phyloP scores from a whole-genome alignment of 1,139 yeast genomes.

The Blastobotrys raffinosifermentans region DNA sequence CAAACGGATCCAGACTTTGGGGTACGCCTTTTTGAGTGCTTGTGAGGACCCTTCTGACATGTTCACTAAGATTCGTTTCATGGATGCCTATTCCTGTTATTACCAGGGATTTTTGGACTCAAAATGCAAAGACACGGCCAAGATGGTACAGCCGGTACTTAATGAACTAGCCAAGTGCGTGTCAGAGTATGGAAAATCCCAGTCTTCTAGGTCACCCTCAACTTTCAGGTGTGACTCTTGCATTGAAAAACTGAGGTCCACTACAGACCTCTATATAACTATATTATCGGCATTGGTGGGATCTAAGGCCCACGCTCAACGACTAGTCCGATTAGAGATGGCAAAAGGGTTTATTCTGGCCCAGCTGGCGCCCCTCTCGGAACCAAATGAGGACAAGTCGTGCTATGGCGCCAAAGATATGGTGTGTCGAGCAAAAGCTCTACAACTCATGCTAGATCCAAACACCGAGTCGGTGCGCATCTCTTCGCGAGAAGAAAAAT shows the following conservation, averaged over 20 bases:
- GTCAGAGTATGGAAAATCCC: not conserved
- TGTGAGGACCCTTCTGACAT: constrained; percentile 18
- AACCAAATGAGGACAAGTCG: constrained; percentile 15
- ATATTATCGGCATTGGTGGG: constrained; percentile 15
- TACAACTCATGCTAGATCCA: constrained; percentile 8
- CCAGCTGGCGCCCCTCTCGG: constrained; percentile 10
- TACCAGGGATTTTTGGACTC: constrained; percentile 20
- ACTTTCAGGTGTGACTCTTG: constrained; percentile 1
- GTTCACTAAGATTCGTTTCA: constrained; percentile 18
- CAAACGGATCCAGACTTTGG: constrained; percentile 17
- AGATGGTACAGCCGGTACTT: constrained; percentile 11
- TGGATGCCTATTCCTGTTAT: constrained; percentile 20
- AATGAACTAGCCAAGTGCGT: constrained; percentile 7
- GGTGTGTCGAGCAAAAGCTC: not conserved
- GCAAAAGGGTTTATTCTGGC: constrained; percentile 12
- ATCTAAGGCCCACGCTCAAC: constrained; percentile 15
- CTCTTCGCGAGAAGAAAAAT: constrained; percentile 1
- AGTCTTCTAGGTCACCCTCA: not conserved
- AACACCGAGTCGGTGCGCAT: constrained; percentile 11
- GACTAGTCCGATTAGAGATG: constrained; percentile 16
- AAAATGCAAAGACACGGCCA: constrained; percentile 19
- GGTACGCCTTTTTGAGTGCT: constrained; percentile 18
- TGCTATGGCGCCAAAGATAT: constrained; percentile 1
- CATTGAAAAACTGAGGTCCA: constrained; percentile 8
- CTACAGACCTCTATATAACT: constrained; percentile 1